Evolutionary conservation across 306 rosid genomes (phyloP).

Genomic region (Prunus mira): DNA sequence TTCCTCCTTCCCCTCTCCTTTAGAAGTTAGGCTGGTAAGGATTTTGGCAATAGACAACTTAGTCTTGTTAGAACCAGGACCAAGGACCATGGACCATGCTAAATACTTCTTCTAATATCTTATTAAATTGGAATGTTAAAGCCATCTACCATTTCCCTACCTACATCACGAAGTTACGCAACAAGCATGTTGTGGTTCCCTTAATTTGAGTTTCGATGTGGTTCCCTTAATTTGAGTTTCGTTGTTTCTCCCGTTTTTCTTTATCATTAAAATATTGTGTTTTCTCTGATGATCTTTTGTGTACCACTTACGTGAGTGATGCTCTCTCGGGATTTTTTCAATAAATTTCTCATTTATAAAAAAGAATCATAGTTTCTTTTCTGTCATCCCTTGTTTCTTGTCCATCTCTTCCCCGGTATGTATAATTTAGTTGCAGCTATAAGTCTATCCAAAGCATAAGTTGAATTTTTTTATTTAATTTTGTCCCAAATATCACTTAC

Average conservation of each 20-base stretch:
- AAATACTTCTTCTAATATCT: not conserved
- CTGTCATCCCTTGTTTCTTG: not conserved
- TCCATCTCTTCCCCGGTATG: not conserved
- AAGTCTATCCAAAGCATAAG: not conserved
- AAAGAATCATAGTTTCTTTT: not conserved
- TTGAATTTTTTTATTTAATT: not conserved
- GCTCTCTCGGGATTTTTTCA: not conserved
- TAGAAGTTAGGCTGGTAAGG: too few species aligned
- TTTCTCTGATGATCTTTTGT: not conserved
- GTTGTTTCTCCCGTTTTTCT: not conserved
- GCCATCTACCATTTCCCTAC: not conserved
- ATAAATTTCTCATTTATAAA: not conserved
- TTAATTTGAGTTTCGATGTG: not conserved
- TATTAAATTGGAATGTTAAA: not conserved
- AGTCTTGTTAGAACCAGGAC: too few species aligned
- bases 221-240: not conserved
- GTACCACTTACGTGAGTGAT: not conserved
- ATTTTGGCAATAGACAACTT: too few species aligned
- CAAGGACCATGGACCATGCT: not conserved
- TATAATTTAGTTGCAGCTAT: not conserved
- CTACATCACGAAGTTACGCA: not conserved
- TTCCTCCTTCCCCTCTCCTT: too few species aligned
- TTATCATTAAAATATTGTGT: not conserved
- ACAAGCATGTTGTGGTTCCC: not conserved
- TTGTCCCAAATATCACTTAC: not conserved